phyloP scores from a whole-genome alignment of 2,329 filamentous ascomycete genomes.

The Seiridium cupressi region DNA sequence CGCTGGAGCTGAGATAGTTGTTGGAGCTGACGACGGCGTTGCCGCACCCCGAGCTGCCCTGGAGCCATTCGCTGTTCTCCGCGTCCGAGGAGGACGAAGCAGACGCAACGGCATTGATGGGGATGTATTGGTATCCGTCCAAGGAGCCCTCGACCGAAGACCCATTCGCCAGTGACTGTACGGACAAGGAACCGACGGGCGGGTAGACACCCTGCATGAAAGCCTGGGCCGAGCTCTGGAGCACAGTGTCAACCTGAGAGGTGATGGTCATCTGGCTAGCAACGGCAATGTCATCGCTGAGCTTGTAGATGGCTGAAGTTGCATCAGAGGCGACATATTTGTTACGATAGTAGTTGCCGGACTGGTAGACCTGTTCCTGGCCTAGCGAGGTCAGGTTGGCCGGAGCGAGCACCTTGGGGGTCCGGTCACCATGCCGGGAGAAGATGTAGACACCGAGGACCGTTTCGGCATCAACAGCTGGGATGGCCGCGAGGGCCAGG shows the following conservation, averaged over 20 bases:
- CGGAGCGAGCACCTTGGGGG: conserved; percentile 70
- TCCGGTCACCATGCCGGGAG: conserved; percentile 86
- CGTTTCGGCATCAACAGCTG: conserved; percentile 54
- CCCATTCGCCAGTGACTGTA: conserved; percentile 70
- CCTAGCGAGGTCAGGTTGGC: conserved; percentile 77
- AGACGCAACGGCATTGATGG: conserved; percentile 60
- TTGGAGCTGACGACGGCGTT: conserved; percentile 55
- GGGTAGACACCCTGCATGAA: conserved; percentile 90
- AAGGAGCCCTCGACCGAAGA: conserved; percentile 65
- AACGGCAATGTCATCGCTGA: conserved; percentile 66
- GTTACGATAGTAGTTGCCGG: conserved; percentile 72
- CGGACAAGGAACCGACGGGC: conserved; percentile 56
- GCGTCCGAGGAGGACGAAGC: conserved; percentile 53
- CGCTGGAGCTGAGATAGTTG: conserved; percentile 47
- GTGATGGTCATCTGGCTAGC: conserved; percentile 69
- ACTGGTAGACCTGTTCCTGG: conserved; percentile 69
- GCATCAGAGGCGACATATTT: conserved; percentile 69
- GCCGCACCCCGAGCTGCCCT: conserved; percentile 55
- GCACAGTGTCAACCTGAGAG: conserved; percentile 71
- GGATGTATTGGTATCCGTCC: conserved; percentile 81
- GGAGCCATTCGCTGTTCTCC: conserved; percentile 57
- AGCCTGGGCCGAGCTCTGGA: conserved; percentile 75
- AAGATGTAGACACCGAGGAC: conserved; percentile 84
- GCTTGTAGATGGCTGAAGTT: conserved; percentile 58
- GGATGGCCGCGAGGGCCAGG: conserved; percentile 36